Base-by-base conservation (phyloP, 495 filamentous ascomycete species). In the Podospora pseudopauciseta region DNA sequence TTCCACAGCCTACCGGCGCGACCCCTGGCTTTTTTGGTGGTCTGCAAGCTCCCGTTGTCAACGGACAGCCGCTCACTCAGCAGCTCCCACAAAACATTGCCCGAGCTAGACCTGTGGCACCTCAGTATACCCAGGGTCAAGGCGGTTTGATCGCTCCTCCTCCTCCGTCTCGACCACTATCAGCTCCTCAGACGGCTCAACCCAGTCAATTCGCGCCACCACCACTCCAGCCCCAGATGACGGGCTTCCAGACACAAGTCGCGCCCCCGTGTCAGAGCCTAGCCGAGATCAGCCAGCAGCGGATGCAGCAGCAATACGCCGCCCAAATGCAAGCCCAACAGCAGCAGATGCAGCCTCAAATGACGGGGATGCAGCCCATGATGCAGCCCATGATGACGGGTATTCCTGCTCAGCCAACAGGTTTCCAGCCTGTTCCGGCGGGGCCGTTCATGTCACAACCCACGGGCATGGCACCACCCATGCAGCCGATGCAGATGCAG, bases 121-220 rank as follows among this genome's bases (percentile, higher is more conserved):
- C 89, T 65, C 90, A 87, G 69, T 81, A 78, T 64, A 82, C 85
- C 68, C 84, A 84, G 57, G 77, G 70, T 44, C 86, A 86, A 67
- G 89, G 86, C 11, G 86, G 89, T 15, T 81, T 83, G 26, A 79
- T 93, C 66, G 86, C 93, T 30, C 92, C 93, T 28, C 92, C 93
- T 57, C 94, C 93, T 26, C 94, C 94, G 34, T 86, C 86, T 60
- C 86, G 95, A 62, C 91, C 95, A 2, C 83, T 95, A 5, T 97
- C 94, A 19, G 96, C 94, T 11, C 95, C 95, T 26, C 92, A 94
- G 75, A 90, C 92, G 44, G 88, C 88, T 64, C 91, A 91, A 70
- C 88, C 88, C 62, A 93, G 83, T 75, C 83, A 83, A 2, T 94
- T 96, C 73, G 86, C 87, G 7, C 83, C 90, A 32, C 89, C 91